phyloP scores from a whole-genome alignment of 257 asterid species.

The Solanum neorickii region DNA sequence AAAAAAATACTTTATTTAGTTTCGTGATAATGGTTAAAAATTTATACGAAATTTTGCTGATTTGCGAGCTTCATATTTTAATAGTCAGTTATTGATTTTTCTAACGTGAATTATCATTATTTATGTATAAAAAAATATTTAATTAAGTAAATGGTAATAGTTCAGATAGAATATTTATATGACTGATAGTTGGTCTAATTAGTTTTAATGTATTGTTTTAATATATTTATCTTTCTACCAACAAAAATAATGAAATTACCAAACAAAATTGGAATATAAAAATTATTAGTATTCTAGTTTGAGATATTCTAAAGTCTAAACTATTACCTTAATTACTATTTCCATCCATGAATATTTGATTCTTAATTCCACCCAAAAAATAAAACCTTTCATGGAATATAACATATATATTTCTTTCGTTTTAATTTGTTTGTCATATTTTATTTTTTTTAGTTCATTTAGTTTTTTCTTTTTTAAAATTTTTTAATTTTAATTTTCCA shows the following conservation, averaged over 20 bases:
- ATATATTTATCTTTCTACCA: neutral
- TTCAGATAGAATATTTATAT: rapidly evolving
- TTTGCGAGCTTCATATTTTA: neutral
- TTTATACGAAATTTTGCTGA: neutral
- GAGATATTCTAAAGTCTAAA: neutral
- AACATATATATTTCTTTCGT: neutral
- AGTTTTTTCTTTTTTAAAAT: neutral
- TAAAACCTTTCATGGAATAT: neutral
- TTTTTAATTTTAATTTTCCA: neutral
- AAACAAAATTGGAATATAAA: neutral
- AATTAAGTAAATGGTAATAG: neutral
- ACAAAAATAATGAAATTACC: neutral
- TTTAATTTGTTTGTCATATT: neutral
- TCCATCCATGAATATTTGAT: neutral
- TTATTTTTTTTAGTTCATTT: neutral
- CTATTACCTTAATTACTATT: neutral
- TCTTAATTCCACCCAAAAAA: neutral
- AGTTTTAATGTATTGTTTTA: neutral
- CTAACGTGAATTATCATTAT: neutral
- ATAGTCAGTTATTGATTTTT: neutral
- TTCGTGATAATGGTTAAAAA: neutral
- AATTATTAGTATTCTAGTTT: neutral
- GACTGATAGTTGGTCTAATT: neutral
- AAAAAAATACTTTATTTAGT: neutral
- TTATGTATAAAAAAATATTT: rapidly evolving